Evolutionary conservation across 805 yeast species (phyloP), one percentile per base, ranked within the genome.

Genomic region (Debaryomyces tyrocola): DNA sequence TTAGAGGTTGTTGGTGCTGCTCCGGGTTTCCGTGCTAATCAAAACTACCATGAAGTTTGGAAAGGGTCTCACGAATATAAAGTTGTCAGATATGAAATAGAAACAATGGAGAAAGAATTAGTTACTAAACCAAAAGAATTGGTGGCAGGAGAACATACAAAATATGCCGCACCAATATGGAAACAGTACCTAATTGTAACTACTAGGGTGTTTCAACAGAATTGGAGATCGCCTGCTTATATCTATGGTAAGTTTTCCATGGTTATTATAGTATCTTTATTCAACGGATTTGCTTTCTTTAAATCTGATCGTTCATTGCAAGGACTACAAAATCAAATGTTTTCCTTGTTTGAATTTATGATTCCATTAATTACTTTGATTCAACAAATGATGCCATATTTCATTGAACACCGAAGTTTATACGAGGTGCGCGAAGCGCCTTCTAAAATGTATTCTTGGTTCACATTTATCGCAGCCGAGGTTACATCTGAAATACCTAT

Each of bases 401-500:
- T 51, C 60, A 78, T 82, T 33, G 52, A 66, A 29, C 89, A 83
- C 60, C 77, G 91, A 67, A 78, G 78, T 53, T 64, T 85, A 34
- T 85, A 84, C 55, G 90, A 85, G 61, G 86, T 79, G 29, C 78
- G 90, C 63, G 90, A 85, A 59, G 74, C 87, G 46, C 88, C 89
- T 8, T 79, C 90, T 2, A 83, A 82, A 64, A 81, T 89, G 0
- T 85, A 83, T 57, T 68, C 82, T 7, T 85, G 91, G 90, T 51
- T 66, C 43, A 77, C 85, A 0, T 85, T 85, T 50, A 71, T 85
- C 46, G 37, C 74, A 20, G 80, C 87, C 11, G 88, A 84, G 59
- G 71, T 84, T 35, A 63, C 82, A 24, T 82, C 80, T 35, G 92
- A 86, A 59, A 64, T 83, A 28, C 90, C 90, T 36, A 83, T 82